Evolutionary conservation across 345 rosid genomes (phyloP).

Genomic region (Citrus australasica): DNA sequence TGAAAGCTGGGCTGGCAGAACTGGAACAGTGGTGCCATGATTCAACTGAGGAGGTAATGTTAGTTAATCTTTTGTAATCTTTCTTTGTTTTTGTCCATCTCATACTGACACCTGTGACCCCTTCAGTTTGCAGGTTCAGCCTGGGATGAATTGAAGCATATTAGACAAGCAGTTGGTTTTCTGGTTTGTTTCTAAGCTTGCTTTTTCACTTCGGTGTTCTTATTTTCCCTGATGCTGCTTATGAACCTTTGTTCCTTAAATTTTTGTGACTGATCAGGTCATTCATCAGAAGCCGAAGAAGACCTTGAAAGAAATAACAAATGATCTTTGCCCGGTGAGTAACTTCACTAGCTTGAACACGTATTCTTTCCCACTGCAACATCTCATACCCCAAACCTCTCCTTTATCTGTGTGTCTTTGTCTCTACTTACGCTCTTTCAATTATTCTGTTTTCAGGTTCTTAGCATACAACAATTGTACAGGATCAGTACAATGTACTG

Average conservation of each 20-base stretch:
- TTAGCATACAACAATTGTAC: slow-evolving; percentile 87
- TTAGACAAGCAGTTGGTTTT: slow-evolving; percentile 98
- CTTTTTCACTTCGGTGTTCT: background rate
- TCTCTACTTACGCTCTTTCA: background rate
- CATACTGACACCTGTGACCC: slow-evolving; percentile 13
- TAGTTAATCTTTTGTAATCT: background rate
- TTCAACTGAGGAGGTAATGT: slow-evolving; percentile 74
- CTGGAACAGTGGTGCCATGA: slow-evolving; percentile 86
- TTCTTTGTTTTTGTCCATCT: slow-evolving; percentile 10
- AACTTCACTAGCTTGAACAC: background rate
- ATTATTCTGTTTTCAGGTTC: slow-evolving; percentile 51
- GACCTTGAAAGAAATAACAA: slow-evolving; percentile 81
- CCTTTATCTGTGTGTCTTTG: background rate
- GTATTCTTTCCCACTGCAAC: background rate
- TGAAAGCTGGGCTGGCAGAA: slow-evolving; percentile 89
- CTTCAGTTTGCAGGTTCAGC: slow-evolving; percentile 80
- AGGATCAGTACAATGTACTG: slow-evolving; percentile 96
- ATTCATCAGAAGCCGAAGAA: slow-evolving; percentile 98
- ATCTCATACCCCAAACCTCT: too few species aligned
- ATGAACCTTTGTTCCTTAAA: background rate
- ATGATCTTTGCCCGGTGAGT: slow-evolving; percentile 87
- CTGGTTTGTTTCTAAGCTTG: slow-evolving; percentile 44
- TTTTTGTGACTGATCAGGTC: slow-evolving; percentile 41
- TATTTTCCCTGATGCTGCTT: background rate
- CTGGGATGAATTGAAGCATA: slow-evolving; percentile 92